These are phyloP conservation scores for Colletotrichum australisinense DNA, from an alignment of 2,329 filamentous ascomycete genomes.

Conservation along the genomic window DNA sequence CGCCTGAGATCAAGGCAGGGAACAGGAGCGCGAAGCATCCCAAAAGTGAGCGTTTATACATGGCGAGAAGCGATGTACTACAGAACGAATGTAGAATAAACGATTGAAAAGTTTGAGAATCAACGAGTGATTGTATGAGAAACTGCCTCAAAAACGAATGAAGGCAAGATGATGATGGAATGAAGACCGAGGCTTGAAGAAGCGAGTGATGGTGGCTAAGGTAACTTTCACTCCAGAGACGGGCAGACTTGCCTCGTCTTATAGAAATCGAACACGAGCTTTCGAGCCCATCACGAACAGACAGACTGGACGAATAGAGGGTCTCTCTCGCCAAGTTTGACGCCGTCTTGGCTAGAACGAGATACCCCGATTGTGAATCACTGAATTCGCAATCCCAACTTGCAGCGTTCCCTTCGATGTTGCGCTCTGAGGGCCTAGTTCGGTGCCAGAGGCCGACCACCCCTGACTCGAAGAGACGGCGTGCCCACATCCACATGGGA, in stretches of 20 bases:
- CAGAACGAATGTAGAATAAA: conserved; percentile 21
- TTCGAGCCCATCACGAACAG: background rate
- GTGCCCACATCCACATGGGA: conserved; percentile 11
- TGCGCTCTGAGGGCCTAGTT: conserved; percentile 1
- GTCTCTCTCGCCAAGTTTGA: background rate
- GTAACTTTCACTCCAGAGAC: background rate
- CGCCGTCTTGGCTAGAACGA: background rate
- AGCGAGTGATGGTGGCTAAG: conserved; percentile 23
- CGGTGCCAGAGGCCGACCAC: conserved; percentile 11
- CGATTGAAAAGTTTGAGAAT: background rate
- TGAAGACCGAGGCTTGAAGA: conserved; percentile 17
- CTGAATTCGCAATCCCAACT: conserved; percentile 4
- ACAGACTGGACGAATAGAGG: background rate
- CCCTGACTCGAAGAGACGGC: conserved; percentile 14
- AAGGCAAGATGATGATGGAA: conserved; percentile 11
- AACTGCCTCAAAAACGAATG: conserved; percentile 17
- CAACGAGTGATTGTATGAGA: background rate
- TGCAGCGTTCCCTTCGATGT: conserved; percentile 16
- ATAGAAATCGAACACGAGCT: conserved; percentile 19
- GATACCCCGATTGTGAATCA: background rate
- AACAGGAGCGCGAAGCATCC: conserved; percentile 32
- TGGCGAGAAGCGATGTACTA: conserved; percentile 4
- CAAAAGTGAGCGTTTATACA: conserved; percentile 31
- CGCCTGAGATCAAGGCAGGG: conserved; percentile 22
- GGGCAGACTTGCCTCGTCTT: conserved; percentile 13